These are phyloP conservation scores for Silene coronaria DNA, from an alignment of 179 eudicot species.

Conservation along the genomic window DNA sequence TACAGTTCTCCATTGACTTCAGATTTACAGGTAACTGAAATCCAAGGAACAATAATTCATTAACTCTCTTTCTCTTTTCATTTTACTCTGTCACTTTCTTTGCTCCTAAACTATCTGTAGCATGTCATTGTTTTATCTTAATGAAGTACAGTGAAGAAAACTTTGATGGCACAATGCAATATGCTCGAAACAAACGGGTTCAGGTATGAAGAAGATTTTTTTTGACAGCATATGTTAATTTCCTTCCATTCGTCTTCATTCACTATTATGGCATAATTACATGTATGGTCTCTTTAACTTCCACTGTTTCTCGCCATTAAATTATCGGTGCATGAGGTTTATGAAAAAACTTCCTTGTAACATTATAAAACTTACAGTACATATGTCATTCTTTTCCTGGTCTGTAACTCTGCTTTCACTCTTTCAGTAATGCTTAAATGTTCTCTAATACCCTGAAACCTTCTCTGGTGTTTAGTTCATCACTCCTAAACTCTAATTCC, in stretches of 20 bases:
- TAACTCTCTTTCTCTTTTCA: not conserved
- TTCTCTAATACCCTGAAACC: too few species aligned
- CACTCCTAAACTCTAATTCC: not conserved
- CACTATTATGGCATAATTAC: not conserved
- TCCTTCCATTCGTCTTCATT: not conserved
- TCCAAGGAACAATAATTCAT: not conserved
- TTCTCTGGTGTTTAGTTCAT: not conserved
- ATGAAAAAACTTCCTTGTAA: too few species aligned
- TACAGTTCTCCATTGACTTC: conserved; percentile 65
- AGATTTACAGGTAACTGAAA: conserved; percentile 64
- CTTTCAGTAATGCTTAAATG: too few species aligned
- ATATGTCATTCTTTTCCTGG: too few species aligned
- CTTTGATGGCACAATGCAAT: conserved; percentile 68
- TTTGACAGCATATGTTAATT: not conserved
- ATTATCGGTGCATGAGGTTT: too few species aligned
- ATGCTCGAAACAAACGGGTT: conserved; percentile 85
- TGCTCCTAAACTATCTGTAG: not conserved
- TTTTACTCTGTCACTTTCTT: not conserved
- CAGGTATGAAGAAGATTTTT: conserved; percentile 43
- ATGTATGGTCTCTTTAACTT: not conserved
- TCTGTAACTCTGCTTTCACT: too few species aligned
- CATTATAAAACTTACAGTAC: too few species aligned
- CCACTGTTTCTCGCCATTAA: too few species aligned
- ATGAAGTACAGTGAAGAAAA: conserved; percentile 55
- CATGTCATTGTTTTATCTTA: conserved; percentile 11